phyloP scores from a whole-genome alignment of 1,139 yeast species.

The Lodderomyces theae region DNA sequence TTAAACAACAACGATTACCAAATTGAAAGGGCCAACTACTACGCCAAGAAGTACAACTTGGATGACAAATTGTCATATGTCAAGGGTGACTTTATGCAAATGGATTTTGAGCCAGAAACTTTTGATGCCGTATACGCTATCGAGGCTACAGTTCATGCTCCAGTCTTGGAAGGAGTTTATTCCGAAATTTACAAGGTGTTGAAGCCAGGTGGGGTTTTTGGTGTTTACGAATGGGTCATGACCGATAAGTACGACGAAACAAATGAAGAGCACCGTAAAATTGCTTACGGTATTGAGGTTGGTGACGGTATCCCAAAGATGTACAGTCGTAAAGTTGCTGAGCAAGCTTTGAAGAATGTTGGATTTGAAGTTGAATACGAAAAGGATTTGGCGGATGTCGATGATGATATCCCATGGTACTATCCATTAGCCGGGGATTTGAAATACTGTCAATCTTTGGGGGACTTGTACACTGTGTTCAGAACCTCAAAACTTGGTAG shows the following conservation, averaged over 20 bases:
- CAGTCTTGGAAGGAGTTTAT: constrained; percentile 93
- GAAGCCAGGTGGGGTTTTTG: constrained; percentile 96
- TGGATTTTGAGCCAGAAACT: constrained; percentile 87
- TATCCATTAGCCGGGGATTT: constrained; percentile 95
- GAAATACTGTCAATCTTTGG: constrained; percentile 75
- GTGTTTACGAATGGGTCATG: constrained; percentile 99
- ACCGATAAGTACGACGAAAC: constrained; percentile 87
- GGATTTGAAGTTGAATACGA: constrained; percentile 81
- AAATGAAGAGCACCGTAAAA: constrained; percentile 87
- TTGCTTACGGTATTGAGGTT: constrained; percentile 94
- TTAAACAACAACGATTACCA: constrained; percentile 97
- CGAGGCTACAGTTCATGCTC: constrained; percentile 98
- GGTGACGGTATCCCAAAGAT: constrained; percentile 99
- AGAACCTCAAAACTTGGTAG: constrained; percentile 91
- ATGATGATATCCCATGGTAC: constrained; percentile 94
- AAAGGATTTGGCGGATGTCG: constrained; percentile 78
- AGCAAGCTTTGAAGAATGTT: constrained; percentile 76
- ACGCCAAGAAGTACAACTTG: constrained; percentile 65
- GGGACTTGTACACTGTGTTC: constrained; percentile 79
- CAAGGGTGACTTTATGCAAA: constrained; percentile 98
- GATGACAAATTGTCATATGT: constrained; percentile 77
- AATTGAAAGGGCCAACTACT: constrained; percentile 85
- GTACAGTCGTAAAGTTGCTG: constrained; percentile 84
- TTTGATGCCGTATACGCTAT: constrained; percentile 98
- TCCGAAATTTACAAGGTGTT: constrained; percentile 91